Percentiles rank a stretch among this genome's conserved stretches.
phyloP scores from a whole-genome alignment of 306 rosid genomes.

The Pterocarpus santalinus region DNA sequence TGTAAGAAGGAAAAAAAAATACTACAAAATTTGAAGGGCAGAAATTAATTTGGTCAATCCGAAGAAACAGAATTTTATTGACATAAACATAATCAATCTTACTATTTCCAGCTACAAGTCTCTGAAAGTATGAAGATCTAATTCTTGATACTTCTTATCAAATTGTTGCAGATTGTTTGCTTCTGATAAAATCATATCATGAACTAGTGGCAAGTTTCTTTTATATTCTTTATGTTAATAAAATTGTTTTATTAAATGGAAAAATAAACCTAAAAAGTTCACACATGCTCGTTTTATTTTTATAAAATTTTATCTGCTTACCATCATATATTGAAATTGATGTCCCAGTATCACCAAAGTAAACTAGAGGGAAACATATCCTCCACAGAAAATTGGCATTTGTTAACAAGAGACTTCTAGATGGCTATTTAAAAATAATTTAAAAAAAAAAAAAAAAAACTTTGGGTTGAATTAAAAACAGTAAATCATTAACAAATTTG shows the following conservation, averaged over 20 bases:
- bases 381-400: slow-evolving; percentile 42
- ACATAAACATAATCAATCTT: slow-evolving; percentile 23
- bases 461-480: slow-evolving; percentile 28
- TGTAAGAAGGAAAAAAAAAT: slow-evolving; percentile 5
- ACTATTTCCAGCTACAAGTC: slow-evolving; percentile 15
- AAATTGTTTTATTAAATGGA: slow-evolving; percentile 27
- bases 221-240: slow-evolving; percentile 6
- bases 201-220: slow-evolving; percentile 2
- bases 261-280: slow-evolving; percentile 18
- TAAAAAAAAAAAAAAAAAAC: neutral
- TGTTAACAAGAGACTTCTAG: neutral
- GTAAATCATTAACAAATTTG: slow-evolving; percentile 31
- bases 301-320: neutral
- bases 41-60: neutral
- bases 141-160: slow-evolving; percentile 26
- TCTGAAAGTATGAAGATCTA: neutral
- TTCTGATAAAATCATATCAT: slow-evolving; percentile 14
- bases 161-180: slow-evolving; percentile 29
- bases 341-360: slow-evolving; percentile 1
- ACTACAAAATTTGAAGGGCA: slow-evolving; percentile 23
- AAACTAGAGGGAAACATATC: slow-evolving; percentile 3
- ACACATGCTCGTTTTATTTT: neutral
- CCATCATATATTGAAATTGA: slow-evolving; percentile 8
- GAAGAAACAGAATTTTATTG: slow-evolving; percentile 20
- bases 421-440: neutral